Percentiles rank a stretch among this genome's conserved stretches.
These are phyloP conservation scores for Moesziomyces sp. DNA, from an alignment of 1,284 basidiomycete genomes.

Conservation along the genomic window DNA sequence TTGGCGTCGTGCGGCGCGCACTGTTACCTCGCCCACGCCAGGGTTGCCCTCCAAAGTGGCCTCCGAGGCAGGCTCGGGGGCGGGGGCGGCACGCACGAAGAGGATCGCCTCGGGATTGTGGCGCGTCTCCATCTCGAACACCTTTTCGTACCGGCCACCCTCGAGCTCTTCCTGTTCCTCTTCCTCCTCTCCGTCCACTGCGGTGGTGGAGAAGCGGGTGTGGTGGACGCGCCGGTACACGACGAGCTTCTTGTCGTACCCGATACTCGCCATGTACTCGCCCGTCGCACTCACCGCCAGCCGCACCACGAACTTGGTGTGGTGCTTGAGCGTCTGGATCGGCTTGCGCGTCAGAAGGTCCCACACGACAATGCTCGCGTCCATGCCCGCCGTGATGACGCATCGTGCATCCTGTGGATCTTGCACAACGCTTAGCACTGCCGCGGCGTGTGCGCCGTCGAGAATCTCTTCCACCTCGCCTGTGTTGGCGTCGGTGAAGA, in stretches of 20 bases:
- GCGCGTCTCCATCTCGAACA: conserved; percentile 47
- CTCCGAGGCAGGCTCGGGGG: conserved; percentile 12
- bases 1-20: conserved; percentile 18
- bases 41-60: background rate
- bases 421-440: conserved; percentile 55
- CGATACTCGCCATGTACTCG: conserved; percentile 55
- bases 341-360: conserved; percentile 41
- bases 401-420: conserved; percentile 48
- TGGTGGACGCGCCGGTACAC: conserved; percentile 45
- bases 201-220: conserved; percentile 7
- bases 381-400: conserved; percentile 59
- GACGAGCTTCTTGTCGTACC: conserved; percentile 58
- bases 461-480: conserved; percentile 59
- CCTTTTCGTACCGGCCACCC: conserved; percentile 34
- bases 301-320: conserved; percentile 59
- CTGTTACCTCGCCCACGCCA: conserved; percentile 15
- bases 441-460: conserved; percentile 56
- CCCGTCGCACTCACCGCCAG: conserved; percentile 49
- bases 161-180: conserved; percentile 29
- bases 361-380: conserved; percentile 60
- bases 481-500: conserved; percentile 41
- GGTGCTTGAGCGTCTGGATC: conserved; percentile 53
- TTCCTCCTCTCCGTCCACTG: conserved; percentile 17
- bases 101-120: conserved; percentile 62
- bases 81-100: conserved; percentile 38